phyloP scores from a whole-genome alignment of 257 asterid species.

The Lycium barbarum region DNA sequence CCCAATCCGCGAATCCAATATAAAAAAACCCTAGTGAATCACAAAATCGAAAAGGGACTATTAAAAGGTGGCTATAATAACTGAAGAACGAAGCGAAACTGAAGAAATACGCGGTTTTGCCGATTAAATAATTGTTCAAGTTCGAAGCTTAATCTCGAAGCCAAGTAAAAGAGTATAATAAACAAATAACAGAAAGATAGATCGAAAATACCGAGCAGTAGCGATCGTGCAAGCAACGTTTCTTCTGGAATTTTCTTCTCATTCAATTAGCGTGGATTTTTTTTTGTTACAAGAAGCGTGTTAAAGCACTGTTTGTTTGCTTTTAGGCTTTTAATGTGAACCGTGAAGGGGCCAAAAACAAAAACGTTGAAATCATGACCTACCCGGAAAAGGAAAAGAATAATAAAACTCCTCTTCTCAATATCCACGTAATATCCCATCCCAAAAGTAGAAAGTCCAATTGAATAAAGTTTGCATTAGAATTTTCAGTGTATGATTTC shows the following conservation, averaged over 20 bases:
- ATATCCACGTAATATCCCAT: constrained; percentile 17
- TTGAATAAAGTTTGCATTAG: background rate
- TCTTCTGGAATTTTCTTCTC: constrained; percentile 16
- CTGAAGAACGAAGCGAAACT: constrained; percentile 27
- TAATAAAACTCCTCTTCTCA: background rate
- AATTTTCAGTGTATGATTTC: background rate
- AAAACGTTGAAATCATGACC: constrained; percentile 19
- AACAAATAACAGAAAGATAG: constrained; percentile 22
- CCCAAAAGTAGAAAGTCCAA: background rate
- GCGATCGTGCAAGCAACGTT: constrained; percentile 71
- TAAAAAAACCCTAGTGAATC: constrained; percentile 9
- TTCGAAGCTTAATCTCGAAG: constrained; percentile 50
- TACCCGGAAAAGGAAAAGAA: background rate
- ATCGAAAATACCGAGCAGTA: background rate
- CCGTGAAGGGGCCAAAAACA: background rate
- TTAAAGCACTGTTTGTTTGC: constrained; percentile 6
- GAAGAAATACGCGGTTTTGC: constrained; percentile 36
- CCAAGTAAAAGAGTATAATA: constrained; percentile 34
- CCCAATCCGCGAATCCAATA: background rate
- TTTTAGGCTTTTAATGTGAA: background rate
- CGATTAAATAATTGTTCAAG: background rate
- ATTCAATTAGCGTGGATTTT: constrained; percentile 43
- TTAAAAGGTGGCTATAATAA: constrained; percentile 36
- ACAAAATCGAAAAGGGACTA: background rate
- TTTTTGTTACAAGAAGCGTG: constrained; percentile 36